Conservation (phyloP, 352 stramenopile genomes). For the Phytopythium helicoides region DNA sequence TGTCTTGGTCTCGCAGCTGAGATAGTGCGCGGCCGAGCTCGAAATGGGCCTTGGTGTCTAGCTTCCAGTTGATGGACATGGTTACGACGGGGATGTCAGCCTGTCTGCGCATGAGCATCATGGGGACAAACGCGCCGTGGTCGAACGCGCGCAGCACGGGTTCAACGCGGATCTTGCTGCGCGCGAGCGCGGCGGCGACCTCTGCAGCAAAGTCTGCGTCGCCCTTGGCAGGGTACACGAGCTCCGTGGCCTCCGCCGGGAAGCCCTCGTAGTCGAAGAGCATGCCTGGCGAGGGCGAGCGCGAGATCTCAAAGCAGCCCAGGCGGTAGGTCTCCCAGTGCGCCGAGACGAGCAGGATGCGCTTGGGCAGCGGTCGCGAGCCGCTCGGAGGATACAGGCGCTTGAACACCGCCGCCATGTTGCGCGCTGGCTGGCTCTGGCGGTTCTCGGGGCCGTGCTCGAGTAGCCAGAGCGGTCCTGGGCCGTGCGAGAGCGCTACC, state of each 20-base stretch:
- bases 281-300: slow-evolving; percentile 50
- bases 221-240: slow-evolving; percentile 72
- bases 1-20: slow-evolving; percentile 63
- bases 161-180: slow-evolving; percentile 47
- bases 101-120: slow-evolving; percentile 81
- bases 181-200: slow-evolving; percentile 53
- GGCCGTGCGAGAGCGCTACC: slow-evolving; percentile 57
- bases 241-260: slow-evolving; percentile 73
- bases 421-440: slow-evolving; percentile 30
- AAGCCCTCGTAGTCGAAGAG: slow-evolving; percentile 92
- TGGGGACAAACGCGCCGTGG: slow-evolving; percentile 88
- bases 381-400: slow-evolving; percentile 36
- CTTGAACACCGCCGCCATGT: slow-evolving; percentile 47
- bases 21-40: slow-evolving; percentile 61
- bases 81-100: slow-evolving; percentile 86
- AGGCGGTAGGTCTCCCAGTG: slow-evolving; percentile 75
- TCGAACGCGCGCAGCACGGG: slow-evolving; percentile 76
- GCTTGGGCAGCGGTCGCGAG: slow-evolving; percentile 39
- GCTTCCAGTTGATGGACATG: slow-evolving; percentile 67
- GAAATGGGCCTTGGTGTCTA: slow-evolving; percentile 56
- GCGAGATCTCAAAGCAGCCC: slow-evolving; percentile 57
- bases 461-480: slow-evolving; percentile 60
- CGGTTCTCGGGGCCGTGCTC: slow-evolving; percentile 36
- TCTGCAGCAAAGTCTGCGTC: slow-evolving; percentile 58
- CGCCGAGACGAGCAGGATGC: slow-evolving; percentile 82